Evolutionary conservation across 1,139 yeast genomes (phyloP), one percentile per base, ranked within the genome.

Genomic region (Magnusiomyces ingens): DNA sequence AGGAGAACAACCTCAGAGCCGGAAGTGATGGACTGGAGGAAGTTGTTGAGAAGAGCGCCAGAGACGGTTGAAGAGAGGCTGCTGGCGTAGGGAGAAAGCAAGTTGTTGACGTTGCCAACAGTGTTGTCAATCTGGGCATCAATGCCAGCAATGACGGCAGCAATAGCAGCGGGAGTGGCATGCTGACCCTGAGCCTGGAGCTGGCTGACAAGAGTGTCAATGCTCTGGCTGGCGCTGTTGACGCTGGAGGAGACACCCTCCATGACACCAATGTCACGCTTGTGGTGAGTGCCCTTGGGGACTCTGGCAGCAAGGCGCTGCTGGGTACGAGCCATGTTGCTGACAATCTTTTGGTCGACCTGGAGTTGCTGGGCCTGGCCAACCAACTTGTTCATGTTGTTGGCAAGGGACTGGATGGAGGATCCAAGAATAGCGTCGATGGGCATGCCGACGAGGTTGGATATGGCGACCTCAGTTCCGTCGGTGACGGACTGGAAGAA

Each of bases 51-150:
- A 36, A 66, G 56, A 38, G 62, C 57, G 45, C 58, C 54, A n/a
- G 62, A 64, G 41, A 64, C 56, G 4, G 58, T 62, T 41, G 55
- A 54, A 19, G 68, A 59, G 35, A 59, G 40, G 19, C 68, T 68
- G 15, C 60, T 55, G 8, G 68, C 63, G 19, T 60, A 38, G n/a
- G 65, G 64, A 22, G 63, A 55, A 13, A 63, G 55, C 5, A 60
- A 60, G 32, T 62, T 57, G 22, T 62, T 58, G 44, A 64, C 53
- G 21, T 59, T 52, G 3, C 64, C 67, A 46, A 67, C 59, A 5
- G 62, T 48, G 52, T 63, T 64, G 53, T 68, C 71, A 52, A 68
- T 61, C 57, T 68, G 71, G 17, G 68, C 64, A 55, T 68, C 71
- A 29, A 67, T 55, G 36, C 70, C 70, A 22, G 67, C 59, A 48